Base-by-base conservation (phyloP, 139 green algal species). In the Limnomonas spitsbergensis region DNA sequence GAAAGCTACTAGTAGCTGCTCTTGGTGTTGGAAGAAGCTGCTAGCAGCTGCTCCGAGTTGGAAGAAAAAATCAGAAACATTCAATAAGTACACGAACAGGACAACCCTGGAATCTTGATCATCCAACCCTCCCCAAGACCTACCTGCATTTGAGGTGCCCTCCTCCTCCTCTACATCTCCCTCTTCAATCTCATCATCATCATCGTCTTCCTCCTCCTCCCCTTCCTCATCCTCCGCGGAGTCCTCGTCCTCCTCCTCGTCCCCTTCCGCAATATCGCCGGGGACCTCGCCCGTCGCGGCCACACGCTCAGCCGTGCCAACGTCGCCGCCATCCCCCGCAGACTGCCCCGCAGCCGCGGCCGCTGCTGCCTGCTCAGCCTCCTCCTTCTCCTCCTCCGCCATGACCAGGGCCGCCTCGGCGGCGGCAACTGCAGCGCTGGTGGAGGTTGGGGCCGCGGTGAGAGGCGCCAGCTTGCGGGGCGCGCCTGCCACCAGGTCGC, bases 161-260 rank as follows among this genome's bases (percentile, higher is more conserved):
- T 31, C 61, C 26, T 34, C 61, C 61, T 71, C 61, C 26, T 31
- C 61, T 37, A 24, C 14, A 20, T 24, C 32, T 4, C 4, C 29
- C 35, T 29, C 35, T 34, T 75, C 34, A 31, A 53, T 14, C 35
- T 75, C 69, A 75, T 75, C 69, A 20, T 42, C 69, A 47, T 75
- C 69, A 20, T 75, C 31, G 7, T 34, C 69, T 54, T 75, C 69
- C 27, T 75, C 32, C 7, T 75, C 69, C 34, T 75, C 69, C 4
- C 35, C 36, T 38, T 42, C 75, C 2, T 66, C 39, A 2, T 66
- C 61, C 2, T 26, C 74, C 2, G 32, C 74, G 7, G 26, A 54
- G 39, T 29, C 29, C 36, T 78, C 42, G 35, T 67, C 53, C 37
- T 34, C 14, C 38, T 78, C 7, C 40, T 68, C 39, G 2, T 40